Base-by-base conservation (phyloP, 176 grass and related monocot species). In the Carex pumila region DNA sequence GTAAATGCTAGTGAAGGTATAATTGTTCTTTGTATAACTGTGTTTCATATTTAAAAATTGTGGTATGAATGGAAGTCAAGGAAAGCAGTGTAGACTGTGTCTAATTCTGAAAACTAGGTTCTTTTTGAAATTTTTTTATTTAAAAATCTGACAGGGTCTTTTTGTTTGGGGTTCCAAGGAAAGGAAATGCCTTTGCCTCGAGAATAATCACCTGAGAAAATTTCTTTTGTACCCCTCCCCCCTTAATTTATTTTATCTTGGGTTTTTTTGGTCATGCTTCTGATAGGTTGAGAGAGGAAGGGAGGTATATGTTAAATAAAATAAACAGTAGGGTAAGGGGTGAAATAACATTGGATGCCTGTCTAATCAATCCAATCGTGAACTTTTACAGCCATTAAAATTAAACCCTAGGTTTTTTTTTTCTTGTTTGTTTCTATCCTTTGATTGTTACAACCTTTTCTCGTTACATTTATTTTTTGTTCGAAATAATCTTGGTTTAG, bases 131-230 rank as follows among this genome's bases (percentile, higher is more conserved):
- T 45, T 79, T 64, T 85, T 76, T 73, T 30, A 61, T 61, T 57
- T 45, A 52, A 71, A 47, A 58, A 60, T 84, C 85, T 90, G 89
- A 92, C 91, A 53, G 57, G 37, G 84, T 81, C 83, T 79, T 77
- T 68, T 84, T n/a, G 86, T 54, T 90, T 90, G 73, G 85, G 89
- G 81, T 90, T 87, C 89, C 89, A 87, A 90, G 58, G 73, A 60
- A 81, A 67, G 79, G 43, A 78, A 83, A 83, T 87, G 41, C 85
- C 81, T 85, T 66, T 77, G 71, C 89, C 83, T 88, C 85, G 87
- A 88, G 89, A 98, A 93, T 82, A 81, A 91, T 88, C 86, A 88
- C 56, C 64, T 79, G 85, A 88, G 85, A 83, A 83, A 83, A 54
- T 65, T 81, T 81, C 58, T 81, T 65, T 83, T 83, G 80, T 54